Evolutionary conservation across 2,329 filamentous ascomycete species (phyloP), one percentile per base, ranked within the genome.

Genomic region (Pyrenophora teres): DNA sequence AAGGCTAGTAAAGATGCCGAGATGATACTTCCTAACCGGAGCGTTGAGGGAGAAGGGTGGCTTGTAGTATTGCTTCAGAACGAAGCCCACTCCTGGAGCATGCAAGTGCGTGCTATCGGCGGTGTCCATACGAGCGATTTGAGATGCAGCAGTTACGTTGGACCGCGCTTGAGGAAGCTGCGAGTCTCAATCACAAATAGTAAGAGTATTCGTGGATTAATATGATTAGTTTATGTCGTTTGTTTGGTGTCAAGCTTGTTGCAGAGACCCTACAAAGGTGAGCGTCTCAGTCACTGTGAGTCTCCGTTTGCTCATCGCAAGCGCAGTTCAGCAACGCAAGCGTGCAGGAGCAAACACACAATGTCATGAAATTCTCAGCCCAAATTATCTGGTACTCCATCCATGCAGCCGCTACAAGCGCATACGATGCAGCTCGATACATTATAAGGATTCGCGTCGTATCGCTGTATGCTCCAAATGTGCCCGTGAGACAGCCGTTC

Each of bases 1-100:
- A 13, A 47, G 15, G 39, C 21, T 47, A 23, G 36, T 13, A 25
- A 43, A 54, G 19, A n/a, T 27, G 13, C 47, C 52, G 19, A 54
- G 37, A 31, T 18, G 10, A 25, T 32, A n/a, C 7, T 18, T 36
- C 32, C 36, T 39, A 10, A 30, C 13, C 3, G 31, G 8, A 10
- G 35, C n/a, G 23, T 25, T 16, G n/a, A 31, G 39, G 8, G 7
- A n/a, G 13, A 27, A 16, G 6, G 25, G 27, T 18, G n/a, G 13
- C 5, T 40, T 36, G 6, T 36, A 8, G 30, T 15, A 44, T 19
- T 40, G 46, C 6, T 36, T 12, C n/a, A 50, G 25, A 16, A n/a
- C 13, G 12, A 40, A 52, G 16, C 15, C 35, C 7, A 27, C 5
- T 5, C 3, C 6, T 7, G 40, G 16, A 37, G 12, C 16, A 16